Evolutionary conservation across 225 moss, liverwort and hornwort species (phyloP), one percentile per base, ranked within the genome.

Genomic region (Polytrichum commune): DNA sequence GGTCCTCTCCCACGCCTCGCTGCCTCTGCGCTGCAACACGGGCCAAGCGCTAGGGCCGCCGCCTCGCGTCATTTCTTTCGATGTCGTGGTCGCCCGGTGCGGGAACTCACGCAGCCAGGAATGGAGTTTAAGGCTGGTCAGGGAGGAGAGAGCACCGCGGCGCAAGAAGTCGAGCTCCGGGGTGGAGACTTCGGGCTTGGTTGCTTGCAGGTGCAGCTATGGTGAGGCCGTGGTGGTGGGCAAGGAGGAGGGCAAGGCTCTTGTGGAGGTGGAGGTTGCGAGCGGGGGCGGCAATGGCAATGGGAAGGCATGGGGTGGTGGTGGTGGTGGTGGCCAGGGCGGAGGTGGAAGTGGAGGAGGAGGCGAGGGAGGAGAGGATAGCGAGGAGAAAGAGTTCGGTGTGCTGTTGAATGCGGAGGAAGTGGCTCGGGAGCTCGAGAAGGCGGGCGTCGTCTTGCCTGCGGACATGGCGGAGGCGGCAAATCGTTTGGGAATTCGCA

Each of bases 401-500:
- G 84, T 94, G 8, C 66, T 92, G 26, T 73, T 97, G 26, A 83
- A 90, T 61, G 86, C 85, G 73, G 94, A 94, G 77, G 89, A 93
- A 80, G 92, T 94, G 9, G 82, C 72, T 5, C 80, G 81, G 60
- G 90, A 93, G 76, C 18, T 93, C 27, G 83, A 88, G 67, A 62
- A 78, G 1, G 61, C 63, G 19, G 92, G 92, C 22, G 58, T 90
- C 23, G 73, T 70, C 9, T 81, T 97, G 5, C 97, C 97, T 20
- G 65, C 84, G 7, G 97, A 97, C 38, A 97, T 97, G 97, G 82
- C 88, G 1, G 89, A 91, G 63, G 91, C 91, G 22, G 94, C 94
- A 8, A 88, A 68, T 35, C 85, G 90, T 5, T 86, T 83, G 6
- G 97, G 97, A 2, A 84, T 97, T 5, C 89, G 94, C 66, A 82